A percentile compares a stretch with the other conserved stretches of the same genome.
Evolutionary conservation across 192 early-diverging fungal genomes (phyloP).

Genomic region (Chytriomyces sp.): DNA sequence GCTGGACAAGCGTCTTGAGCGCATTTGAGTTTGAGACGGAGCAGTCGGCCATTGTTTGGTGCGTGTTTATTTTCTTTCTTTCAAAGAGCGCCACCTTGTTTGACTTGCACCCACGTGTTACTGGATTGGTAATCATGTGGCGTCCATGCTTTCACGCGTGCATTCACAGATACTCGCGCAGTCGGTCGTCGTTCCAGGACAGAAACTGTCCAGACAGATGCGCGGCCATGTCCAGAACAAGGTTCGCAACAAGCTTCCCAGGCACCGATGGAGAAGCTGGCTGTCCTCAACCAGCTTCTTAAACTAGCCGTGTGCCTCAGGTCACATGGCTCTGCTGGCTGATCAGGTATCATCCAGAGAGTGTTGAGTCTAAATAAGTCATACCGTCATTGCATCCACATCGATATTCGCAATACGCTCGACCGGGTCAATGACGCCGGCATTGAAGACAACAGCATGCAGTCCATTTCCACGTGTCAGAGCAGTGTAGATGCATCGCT

Average conservation of each 20-base stretch:
- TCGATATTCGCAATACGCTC: conserved; percentile 59
- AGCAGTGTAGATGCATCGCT: conserved; percentile 35
- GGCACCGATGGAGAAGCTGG: conserved; percentile 72
- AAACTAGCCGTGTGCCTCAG: conserved; percentile 63
- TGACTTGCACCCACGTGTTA: not conserved
- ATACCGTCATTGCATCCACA: conserved; percentile 37
- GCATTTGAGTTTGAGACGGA: conserved; percentile 15
- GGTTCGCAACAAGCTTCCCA: conserved; percentile 68
- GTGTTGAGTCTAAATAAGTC: too few relatives aligned
- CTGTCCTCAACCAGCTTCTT: conserved; percentile 56
- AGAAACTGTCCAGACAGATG: conserved; percentile 72
- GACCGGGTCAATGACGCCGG: conserved; percentile 75
- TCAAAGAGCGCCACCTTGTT: not conserved
- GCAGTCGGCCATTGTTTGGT: conserved; percentile 1
- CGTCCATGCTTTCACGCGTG: too few relatives aligned
- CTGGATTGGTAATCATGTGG: too few relatives aligned
- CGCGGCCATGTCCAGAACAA: conserved; percentile 64
- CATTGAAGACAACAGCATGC: conserved; percentile 70
- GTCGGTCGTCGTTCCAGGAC: conserved; percentile 64
- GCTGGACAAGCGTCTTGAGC: conserved; percentile 22
- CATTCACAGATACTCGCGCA: too few relatives aligned
- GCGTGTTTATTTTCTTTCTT: not conserved
- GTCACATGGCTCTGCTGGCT: conserved; percentile 59
- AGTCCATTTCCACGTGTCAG: conserved; percentile 20
- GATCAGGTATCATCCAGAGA: too few relatives aligned